Base-by-base conservation (phyloP, 192 early-diverging fungal species). In the Chytriomyces sp. region DNA sequence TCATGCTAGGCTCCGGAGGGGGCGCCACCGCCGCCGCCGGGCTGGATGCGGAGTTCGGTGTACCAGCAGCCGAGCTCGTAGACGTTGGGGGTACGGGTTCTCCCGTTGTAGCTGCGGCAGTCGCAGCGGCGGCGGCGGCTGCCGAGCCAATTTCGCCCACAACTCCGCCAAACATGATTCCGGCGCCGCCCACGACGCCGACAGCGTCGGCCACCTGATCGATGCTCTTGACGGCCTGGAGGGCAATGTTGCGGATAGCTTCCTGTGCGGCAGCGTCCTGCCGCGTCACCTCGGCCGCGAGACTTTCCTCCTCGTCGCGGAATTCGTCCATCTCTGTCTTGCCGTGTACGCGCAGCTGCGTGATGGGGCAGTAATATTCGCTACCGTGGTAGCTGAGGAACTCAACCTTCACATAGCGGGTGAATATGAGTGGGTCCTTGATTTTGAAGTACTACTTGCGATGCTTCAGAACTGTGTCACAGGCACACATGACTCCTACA, bases 351-450 rank as follows among this genome's bases (percentile, higher is more conserved):
- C 90, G 82, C 33, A 99, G 72, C 40, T 93, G 78, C 33, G 86
- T 95, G 6, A 99, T 57, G 8, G 98, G 98, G 73, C 98, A 99
- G 67, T 95, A 98, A 72, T 90, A 93, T 78, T 99, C 94, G 25
- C 79, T 77, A 32, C 98, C 93, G 76, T 98, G 94, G 66, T 96
- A 91, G 17, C 86, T 87, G 14, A 91, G 14, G 72, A 99, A 95
- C 65, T 96, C 94, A 49, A 98, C 86, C 44, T 90, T 86, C 25
- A 99, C 77, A 66, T 93, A 99, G 14, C 91, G 88, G 5, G 91
- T 87, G 88, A 92, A 98, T 33, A 91, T 86, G 25, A 82, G 76
- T 5, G 91, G 91, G 52, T 91, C 84, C 25, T 78, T 62, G 0
- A 96, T 91, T 58, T 84, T 87, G 75, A 98, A 98, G 32, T 93